Conservation (phyloP, 768 basidiomycete genomes). For the Suillus paluster region DNA sequence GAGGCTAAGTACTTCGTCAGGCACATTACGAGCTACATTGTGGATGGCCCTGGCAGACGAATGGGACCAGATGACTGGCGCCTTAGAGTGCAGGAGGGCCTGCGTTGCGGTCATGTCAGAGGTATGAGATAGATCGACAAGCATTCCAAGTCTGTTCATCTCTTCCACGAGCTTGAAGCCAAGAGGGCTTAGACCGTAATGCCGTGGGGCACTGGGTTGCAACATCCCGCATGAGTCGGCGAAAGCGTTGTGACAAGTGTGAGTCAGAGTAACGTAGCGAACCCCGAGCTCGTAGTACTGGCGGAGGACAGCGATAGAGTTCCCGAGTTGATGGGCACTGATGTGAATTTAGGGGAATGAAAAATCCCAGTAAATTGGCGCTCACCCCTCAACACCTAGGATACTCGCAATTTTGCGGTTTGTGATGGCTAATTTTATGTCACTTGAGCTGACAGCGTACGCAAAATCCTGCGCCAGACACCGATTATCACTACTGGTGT, state of each 20-base stretch:
- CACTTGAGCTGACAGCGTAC: conserved; percentile 53
- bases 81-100: conserved; percentile 66
- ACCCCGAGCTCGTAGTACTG: conserved; percentile 85
- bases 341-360: conserved; percentile 8
- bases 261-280: conserved; percentile 93
- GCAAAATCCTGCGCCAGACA: conserved; percentile 60
- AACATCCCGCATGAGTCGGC: conserved; percentile 79
- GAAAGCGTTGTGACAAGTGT: conserved; percentile 89
- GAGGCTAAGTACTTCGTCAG: conserved; percentile 74
- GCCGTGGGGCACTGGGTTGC: conserved; percentile 56
- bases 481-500: background rate
- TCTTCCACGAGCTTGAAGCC: conserved; percentile 79
- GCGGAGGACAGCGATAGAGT: conserved; percentile 83
- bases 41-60: conserved; percentile 86
- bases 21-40: conserved; percentile 78
- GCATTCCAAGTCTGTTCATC: conserved; percentile 93
- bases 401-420: conserved; percentile 85
- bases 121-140: conserved; percentile 93
- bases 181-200: conserved; percentile 67
- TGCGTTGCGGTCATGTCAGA: conserved; percentile 87
- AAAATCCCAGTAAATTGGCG: background rate
- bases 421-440: conserved; percentile 61
- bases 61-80: conserved; percentile 96
- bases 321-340: conserved; percentile 91
- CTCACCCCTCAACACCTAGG: conserved; percentile 91